Evolutionary conservation across 2,329 filamentous ascomycete genomes (phyloP).

Genomic region (Chaetomium sp.): DNA sequence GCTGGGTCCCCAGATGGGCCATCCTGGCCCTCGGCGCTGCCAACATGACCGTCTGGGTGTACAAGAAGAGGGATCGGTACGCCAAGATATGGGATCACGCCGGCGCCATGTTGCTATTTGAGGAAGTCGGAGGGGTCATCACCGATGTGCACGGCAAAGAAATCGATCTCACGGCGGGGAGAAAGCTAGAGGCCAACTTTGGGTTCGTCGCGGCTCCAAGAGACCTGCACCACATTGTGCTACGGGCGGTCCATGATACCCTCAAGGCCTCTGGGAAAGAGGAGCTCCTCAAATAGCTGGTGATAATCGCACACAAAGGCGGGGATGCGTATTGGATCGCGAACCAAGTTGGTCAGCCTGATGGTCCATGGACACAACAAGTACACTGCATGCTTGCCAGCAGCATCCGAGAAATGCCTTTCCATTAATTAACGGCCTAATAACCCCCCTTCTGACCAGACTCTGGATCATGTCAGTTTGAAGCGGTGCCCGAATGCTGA

Average conservation of each 20-base stretch:
- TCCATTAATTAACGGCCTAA: neutral
- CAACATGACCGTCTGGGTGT: conserved; percentile 60
- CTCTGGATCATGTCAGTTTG: too few relatives aligned
- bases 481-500: too few relatives aligned
- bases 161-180: conserved; percentile 53
- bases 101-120: conserved; percentile 60
- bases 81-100: conserved; percentile 64
- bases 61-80: conserved; percentile 49
- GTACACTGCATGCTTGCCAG: neutral
- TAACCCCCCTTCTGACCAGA: neutral
- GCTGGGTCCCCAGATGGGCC: conserved; percentile 61
- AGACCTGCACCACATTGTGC: conserved; percentile 47
- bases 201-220: conserved; percentile 58
- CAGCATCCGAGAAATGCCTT: neutral
- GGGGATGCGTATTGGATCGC: neutral
- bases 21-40: conserved; percentile 54
- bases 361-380: neutral
- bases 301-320: neutral
- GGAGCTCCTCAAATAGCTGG: conserved; percentile 35
- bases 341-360: neutral
- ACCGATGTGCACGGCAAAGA: conserved; percentile 56
- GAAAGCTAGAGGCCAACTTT: conserved; percentile 54
- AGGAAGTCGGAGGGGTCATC: conserved; percentile 58
- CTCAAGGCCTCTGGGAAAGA: conserved; percentile 41
- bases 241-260: conserved; percentile 43